These are phyloP conservation scores for Lathyrus aphaca DNA, from an alignment of 306 rosid species.

Conservation along the genomic window DNA sequence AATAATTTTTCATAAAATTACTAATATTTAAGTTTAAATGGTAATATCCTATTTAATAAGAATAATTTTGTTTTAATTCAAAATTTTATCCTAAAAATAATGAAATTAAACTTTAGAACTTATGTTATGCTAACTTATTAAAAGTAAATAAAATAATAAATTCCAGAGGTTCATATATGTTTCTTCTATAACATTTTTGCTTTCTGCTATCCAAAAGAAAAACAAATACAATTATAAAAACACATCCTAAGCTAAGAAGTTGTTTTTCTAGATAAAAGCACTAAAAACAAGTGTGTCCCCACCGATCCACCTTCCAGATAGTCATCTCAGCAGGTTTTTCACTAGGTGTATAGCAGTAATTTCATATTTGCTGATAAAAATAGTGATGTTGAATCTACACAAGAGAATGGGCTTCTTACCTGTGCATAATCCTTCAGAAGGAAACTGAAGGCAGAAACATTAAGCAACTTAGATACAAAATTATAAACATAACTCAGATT, in stretches of 20 bases:
- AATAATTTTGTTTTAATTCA: no score
- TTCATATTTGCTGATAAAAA: constrained; percentile 26
- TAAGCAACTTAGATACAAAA: constrained; percentile 27
- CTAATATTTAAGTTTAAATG: no score
- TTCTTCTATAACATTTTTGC: not conserved
- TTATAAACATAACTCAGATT: not conserved
- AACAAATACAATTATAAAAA: not conserved
- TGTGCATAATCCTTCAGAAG: constrained; percentile 29
- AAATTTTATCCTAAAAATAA: no score
- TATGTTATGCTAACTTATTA: no score
- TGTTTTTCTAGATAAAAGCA: not conserved
- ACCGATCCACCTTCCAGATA: not conserved
- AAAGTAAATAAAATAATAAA: no score
- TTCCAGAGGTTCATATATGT: no score
- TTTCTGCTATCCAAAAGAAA: not conserved
- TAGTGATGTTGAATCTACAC: constrained; percentile 21
- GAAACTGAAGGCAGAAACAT: constrained; percentile 33
- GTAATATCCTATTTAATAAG: no score
- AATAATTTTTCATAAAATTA: no score
- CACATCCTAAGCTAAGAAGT: not conserved
- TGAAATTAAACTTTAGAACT: no score
- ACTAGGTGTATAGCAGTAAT: constrained; percentile 7
- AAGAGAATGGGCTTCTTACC: constrained; percentile 20
- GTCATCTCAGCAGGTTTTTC: constrained; percentile 8
- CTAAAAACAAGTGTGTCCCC: not conserved